phyloP scores from a whole-genome alignment of 371 early-diverging fungal species.

The Dinochytrium kinnereticum region DNA sequence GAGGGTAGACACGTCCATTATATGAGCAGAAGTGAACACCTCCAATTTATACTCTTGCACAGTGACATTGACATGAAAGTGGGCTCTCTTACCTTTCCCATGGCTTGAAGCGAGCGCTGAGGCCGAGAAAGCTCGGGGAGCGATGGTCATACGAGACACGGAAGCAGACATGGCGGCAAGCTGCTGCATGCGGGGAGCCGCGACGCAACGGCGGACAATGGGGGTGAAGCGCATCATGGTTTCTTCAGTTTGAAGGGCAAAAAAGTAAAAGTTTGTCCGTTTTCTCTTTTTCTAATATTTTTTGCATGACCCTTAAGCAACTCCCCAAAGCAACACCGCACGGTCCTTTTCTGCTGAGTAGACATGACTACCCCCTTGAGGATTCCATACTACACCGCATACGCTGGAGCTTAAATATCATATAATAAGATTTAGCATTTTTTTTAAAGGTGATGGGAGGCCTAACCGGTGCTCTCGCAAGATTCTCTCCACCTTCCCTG shows the following conservation, averaged over 20 bases:
- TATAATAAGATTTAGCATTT: not conserved
- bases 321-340: slow-evolving; percentile 44
- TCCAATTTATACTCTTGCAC: not conserved
- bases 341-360: slow-evolving; percentile 51
- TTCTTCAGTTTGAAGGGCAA: not conserved
- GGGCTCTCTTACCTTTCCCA: slow-evolving; percentile 27
- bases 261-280: slow-evolving; percentile 2
- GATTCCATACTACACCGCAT: slow-evolving; percentile 53
- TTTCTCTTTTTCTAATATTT: slow-evolving; percentile 1
- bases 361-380: slow-evolving; percentile 38
- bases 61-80: not conserved
- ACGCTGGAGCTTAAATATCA: slow-evolving; percentile 38
- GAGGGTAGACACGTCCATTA: no score
- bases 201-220: slow-evolving; percentile 14
- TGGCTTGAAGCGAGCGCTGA: slow-evolving; percentile 32
- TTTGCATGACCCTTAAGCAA: not conserved
- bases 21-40: no score
- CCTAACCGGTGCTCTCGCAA: slow-evolving; percentile 63
- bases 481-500: slow-evolving; percentile 56
- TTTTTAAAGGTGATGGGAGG: no score
- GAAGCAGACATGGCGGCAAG: not conserved
- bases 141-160: not conserved
- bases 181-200: not conserved
- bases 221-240: slow-evolving; percentile 10
- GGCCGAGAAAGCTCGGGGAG: slow-evolving; percentile 30